phyloP scores from a whole-genome alignment of 371 early-diverging fungal genomes.

The Mortierella sp. region DNA sequence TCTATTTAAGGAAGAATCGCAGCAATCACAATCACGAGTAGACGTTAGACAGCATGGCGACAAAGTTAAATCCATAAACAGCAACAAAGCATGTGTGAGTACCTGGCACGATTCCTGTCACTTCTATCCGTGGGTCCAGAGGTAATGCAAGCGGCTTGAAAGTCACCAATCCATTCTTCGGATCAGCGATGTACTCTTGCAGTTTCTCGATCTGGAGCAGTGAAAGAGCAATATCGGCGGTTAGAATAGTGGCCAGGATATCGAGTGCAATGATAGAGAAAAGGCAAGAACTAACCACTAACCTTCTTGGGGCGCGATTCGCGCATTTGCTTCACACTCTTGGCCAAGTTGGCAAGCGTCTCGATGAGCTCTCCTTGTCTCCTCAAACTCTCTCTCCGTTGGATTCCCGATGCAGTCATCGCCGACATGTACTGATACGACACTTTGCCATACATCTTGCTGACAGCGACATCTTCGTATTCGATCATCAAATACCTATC shows the following conservation, averaged over 20 bases:
- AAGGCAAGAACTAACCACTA: conserved; percentile 56
- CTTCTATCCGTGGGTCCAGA: conserved; percentile 86
- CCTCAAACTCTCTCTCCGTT: conserved; percentile 79
- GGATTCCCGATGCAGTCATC: conserved; percentile 76
- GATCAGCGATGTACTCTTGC: conserved; percentile 80
- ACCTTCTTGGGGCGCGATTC: conserved; percentile 90
- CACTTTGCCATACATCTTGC: conserved; percentile 90
- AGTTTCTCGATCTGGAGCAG: conserved; percentile 82
- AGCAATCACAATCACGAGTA: no score
- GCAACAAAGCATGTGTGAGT: not conserved
- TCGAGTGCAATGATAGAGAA: not conserved
- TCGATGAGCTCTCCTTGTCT: conserved; percentile 90
- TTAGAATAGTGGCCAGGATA: not conserved
- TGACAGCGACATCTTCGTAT: conserved; percentile 72
- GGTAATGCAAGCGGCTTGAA: conserved; percentile 89
- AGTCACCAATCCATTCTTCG: conserved; percentile 80
- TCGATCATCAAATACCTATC: conserved; percentile 94
- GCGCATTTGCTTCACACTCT: conserved; percentile 78
- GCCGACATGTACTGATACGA: conserved; percentile 83
- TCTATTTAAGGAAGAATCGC: conserved; percentile 55
- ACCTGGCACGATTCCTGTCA: conserved; percentile 90
- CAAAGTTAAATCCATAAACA: not conserved
- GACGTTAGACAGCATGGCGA: conserved; percentile 14
- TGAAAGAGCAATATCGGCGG: not conserved
- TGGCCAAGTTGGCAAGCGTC: conserved; percentile 77